These are phyloP conservation scores for Tetrapisispora namnaoensis DNA, from an alignment of 805 yeast species.

Conservation along the genomic window DNA sequence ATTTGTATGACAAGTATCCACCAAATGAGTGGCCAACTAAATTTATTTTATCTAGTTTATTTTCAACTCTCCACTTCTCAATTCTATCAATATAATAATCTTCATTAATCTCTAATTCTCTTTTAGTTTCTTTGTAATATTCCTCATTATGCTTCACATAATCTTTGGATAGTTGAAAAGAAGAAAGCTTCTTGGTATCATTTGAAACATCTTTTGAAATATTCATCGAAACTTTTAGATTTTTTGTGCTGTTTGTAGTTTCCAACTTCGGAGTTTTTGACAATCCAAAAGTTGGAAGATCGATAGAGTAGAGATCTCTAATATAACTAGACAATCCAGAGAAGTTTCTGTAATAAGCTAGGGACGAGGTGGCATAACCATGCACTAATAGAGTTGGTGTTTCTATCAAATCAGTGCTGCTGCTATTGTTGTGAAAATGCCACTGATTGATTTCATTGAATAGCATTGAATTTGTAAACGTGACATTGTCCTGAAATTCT, in stretches of 20 bases:
- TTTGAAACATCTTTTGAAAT: not conserved
- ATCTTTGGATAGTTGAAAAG: not conserved
- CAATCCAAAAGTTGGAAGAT: slow-evolving; percentile 62
- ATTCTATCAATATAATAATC: slow-evolving; percentile 47
- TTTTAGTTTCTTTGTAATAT: not conserved
- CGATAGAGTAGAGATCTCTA: slow-evolving; percentile 58
- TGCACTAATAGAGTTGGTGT: slow-evolving; percentile 55
- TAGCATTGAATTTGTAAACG: slow-evolving; percentile 12
- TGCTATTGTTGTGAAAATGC: slow-evolving; percentile 23
- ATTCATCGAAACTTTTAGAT: not conserved
- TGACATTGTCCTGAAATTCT: slow-evolving; percentile 3
- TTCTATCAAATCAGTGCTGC: slow-evolving; percentile 8
- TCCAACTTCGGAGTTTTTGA: slow-evolving; percentile 26
- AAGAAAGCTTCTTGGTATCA: not conserved
- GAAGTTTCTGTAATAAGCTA: slow-evolving; percentile 68
- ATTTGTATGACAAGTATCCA: slow-evolving; percentile 60
- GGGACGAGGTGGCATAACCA: slow-evolving; percentile 90
- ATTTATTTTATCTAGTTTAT: slow-evolving; percentile 44
- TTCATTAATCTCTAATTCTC: slow-evolving; percentile 33
- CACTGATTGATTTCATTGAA: slow-evolving; percentile 24
- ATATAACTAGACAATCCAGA: slow-evolving; percentile 37
- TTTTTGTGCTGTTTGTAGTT: not conserved
- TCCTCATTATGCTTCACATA: not conserved
- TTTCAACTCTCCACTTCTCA: slow-evolving; percentile 51
- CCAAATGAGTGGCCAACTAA: slow-evolving; percentile 74